Evolutionary conservation across 1,284 basidiomycete genomes (phyloP).

Genomic region (Fomitopsis schrenkii): DNA sequence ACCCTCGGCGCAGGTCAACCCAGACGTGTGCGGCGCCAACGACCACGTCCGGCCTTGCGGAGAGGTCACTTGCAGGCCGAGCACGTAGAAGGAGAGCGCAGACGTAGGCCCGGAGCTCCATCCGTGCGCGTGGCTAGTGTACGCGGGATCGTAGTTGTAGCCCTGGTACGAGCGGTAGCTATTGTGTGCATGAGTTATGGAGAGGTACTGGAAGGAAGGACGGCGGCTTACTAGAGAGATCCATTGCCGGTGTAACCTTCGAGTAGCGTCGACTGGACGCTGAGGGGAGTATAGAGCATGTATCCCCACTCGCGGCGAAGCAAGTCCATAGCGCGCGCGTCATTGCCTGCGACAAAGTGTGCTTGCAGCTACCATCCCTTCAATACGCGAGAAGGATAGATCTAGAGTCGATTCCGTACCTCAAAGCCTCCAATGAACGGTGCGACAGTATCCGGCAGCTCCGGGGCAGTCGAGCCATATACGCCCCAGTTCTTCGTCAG

Average conservation of each 20-base stretch:
- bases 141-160: conserved; percentile 44
- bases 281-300: conserved; percentile 48
- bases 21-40: conserved; percentile 38
- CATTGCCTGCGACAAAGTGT: conserved; percentile 45
- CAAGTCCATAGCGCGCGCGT: conserved; percentile 43
- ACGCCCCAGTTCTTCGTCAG: conserved; percentile 46
- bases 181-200: neutral
- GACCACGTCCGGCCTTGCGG: conserved; percentile 37
- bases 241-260: conserved; percentile 51
- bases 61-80: conserved; percentile 37
- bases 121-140: conserved; percentile 41
- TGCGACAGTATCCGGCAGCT: conserved; percentile 48
- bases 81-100: conserved; percentile 39
- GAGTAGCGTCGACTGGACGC: conserved; percentile 46
- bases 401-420: conserved; percentile 22
- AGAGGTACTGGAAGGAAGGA: neutral
- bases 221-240: conserved; percentile 36
- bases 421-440: conserved; percentile 50
- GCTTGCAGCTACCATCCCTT: conserved; percentile 37
- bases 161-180: conserved; percentile 43
- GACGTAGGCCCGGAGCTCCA: conserved; percentile 34
- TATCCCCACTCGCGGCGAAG: conserved; percentile 49
- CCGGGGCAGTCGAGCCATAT: conserved; percentile 43
- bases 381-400: neutral
- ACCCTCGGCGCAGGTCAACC: conserved; percentile 35